Conservation (phyloP, 1,284 basidiomycete species). For the Cystobasidium sp. region DNA sequence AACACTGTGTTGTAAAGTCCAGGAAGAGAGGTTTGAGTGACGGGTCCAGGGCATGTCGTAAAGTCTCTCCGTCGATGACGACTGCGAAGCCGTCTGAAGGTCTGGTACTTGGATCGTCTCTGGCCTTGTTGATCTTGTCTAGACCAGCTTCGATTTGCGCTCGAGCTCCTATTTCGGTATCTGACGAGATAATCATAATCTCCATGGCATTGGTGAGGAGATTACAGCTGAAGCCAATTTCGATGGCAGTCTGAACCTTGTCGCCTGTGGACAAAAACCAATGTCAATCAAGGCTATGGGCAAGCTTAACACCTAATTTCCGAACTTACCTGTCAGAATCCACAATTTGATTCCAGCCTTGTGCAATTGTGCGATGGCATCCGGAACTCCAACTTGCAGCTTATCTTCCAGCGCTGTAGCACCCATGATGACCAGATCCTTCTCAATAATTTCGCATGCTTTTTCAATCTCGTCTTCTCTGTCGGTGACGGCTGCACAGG, state of each 20-base stretch:
- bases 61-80: slow-evolving; percentile 93
- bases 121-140: slow-evolving; percentile 84
- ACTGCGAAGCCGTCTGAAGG: slow-evolving; percentile 73
- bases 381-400: slow-evolving; percentile 93
- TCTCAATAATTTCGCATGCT: slow-evolving; percentile 82
- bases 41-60: slow-evolving; percentile 77
- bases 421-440: slow-evolving; percentile 79
- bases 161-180: slow-evolving; percentile 73
- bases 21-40: slow-evolving; percentile 79
- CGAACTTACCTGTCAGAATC: slow-evolving; percentile 77
- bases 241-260: slow-evolving; percentile 96
- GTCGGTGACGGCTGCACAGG: slow-evolving; percentile 72
- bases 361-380: slow-evolving; percentile 90
- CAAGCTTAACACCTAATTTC: not conserved
- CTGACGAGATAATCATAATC: slow-evolving; percentile 92
- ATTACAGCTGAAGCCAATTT: slow-evolving; percentile 88
- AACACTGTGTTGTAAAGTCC: slow-evolving; percentile 84
- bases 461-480: slow-evolving; percentile 89
- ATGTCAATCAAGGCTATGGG: not conserved
- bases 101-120: slow-evolving; percentile 52
- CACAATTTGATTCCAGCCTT: slow-evolving; percentile 95
- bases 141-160: slow-evolving; percentile 88
- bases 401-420: slow-evolving; percentile 97
- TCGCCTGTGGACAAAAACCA: slow-evolving; percentile 71
- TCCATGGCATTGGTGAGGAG: slow-evolving; percentile 82